Base-by-base conservation (phyloP, 805 yeast genomes). In the Pichia pseudocactophila region DNA sequence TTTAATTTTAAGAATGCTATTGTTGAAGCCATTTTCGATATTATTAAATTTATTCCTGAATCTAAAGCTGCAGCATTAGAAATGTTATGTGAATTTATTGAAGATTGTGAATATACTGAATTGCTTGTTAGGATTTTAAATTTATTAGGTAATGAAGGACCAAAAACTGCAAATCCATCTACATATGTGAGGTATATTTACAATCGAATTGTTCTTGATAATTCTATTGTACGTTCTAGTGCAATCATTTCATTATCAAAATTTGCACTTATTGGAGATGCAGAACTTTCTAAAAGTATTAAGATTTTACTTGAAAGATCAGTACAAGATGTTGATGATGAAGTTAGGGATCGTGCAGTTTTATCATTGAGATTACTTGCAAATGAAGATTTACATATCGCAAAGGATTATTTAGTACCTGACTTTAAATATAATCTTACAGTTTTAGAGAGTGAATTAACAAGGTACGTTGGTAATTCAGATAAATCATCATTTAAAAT, bases 281-380 rank as follows among this genome's bases (percentile, higher is more conserved):
- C 73, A 13, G 69, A 73, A 22, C 75, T 89, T 48, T 68, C 74
- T 42, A 70, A 73, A 48, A 82, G 88, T 42, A 83, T 90, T 53
- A 72, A 73, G 52, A 82, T 83, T 46, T 71, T 92, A 53, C 73
- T 92, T 52, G 71, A 73, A 46, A 80, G 97, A 66, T 87, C 95
- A 52, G 74, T 88, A 50, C 83, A 76, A 50, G 98, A 90, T 63
- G 75, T 71, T 36, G 96, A 90, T 61, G 98, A 90, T 64, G 98
- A 90, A 65, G 98, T 92, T 28, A 86, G 98, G 70, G 98, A 90
- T 61, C 80, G 98, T 61, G 97, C 98, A 9, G 83, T 95, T 2
- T 69, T 90, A 52, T 81, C 95, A 2, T 71, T 90, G 57, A 73
- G 77, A 50, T 76, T 88, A 47, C 73, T 85, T 27, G 58, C 70